phyloP scores from a whole-genome alignment of 352 stramenopile genomes.

The Globisporangium solare region DNA sequence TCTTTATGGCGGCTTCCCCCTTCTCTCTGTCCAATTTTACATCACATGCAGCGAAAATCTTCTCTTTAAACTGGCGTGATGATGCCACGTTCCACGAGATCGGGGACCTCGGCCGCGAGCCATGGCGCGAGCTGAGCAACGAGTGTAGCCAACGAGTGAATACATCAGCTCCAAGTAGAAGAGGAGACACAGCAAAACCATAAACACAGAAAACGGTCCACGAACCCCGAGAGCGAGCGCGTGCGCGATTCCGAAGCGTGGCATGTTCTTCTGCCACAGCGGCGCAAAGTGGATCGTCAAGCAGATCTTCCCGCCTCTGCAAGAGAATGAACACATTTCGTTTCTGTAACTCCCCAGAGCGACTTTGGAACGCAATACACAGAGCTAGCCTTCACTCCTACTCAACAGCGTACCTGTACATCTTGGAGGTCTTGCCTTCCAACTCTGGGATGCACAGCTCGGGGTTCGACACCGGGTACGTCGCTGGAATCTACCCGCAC shows the following conservation, averaged over 20 bases:
- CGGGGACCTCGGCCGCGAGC: slow-evolving; percentile 83
- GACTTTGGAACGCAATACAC: not conserved
- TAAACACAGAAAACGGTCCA: not conserved
- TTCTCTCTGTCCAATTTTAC: too few species aligned
- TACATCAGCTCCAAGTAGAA: not conserved
- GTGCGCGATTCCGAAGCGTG: slow-evolving; percentile 82
- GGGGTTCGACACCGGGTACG: slow-evolving; percentile 78
- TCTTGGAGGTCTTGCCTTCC: slow-evolving; percentile 89
- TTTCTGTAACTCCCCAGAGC: too few species aligned
- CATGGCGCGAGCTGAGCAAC: slow-evolving; percentile 67
- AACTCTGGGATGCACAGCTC: slow-evolving; percentile 85
- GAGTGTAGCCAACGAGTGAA: not conserved
- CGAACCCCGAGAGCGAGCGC: slow-evolving; percentile 77
- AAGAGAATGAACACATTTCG: not conserved
- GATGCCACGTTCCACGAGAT: slow-evolving; percentile 74
- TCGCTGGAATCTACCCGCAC: slow-evolving; percentile 51
- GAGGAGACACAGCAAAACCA: not conserved
- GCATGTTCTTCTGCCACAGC: slow-evolving; percentile 88
- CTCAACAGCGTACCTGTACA: slow-evolving; percentile 57
- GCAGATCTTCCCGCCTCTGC: slow-evolving; percentile 82
- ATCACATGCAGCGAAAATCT: too few species aligned
- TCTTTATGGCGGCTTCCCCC: too few species aligned
- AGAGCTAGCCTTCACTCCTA: too few species aligned
- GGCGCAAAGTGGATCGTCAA: slow-evolving; percentile 86
- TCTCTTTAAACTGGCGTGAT: slow-evolving; percentile 57